phyloP scores from a whole-genome alignment of 163 green algal species.

The Smithsoniella earleae region DNA sequence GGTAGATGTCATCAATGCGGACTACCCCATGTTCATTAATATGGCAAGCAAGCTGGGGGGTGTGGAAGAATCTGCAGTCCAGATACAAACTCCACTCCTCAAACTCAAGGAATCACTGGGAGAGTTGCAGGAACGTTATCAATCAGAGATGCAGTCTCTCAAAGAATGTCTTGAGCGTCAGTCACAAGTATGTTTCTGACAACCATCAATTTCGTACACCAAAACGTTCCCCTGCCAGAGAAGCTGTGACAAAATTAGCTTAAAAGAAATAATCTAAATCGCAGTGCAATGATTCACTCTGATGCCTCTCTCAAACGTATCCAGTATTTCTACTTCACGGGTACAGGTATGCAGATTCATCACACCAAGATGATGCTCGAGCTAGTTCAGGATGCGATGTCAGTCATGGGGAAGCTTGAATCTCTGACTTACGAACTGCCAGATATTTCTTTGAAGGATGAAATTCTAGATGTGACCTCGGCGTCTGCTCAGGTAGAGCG shows the following conservation, averaged over 20 bases:
- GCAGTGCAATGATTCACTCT: no score
- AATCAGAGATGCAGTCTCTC: background rate
- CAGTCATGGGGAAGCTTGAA: conserved; percentile 24
- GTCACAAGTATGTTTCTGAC: no score
- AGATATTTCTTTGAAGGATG: background rate
- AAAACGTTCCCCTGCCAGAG: no score
- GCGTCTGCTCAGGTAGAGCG: conserved; percentile 7
- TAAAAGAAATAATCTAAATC: no score
- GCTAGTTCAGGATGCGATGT: conserved; percentile 16
- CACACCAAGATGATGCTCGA: conserved; percentile 22
- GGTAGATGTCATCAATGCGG: conserved; percentile 30
- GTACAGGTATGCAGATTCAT: conserved; percentile 15
- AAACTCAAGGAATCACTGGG: conserved; percentile 17
- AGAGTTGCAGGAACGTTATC: conserved; percentile 16
- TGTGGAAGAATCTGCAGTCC: conserved; percentile 10
- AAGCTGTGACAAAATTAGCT: no score
- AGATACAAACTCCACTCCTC: conserved; percentile 18
- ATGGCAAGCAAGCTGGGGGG: conserved; percentile 7
- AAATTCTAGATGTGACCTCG: background rate
- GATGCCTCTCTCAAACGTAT: no score
- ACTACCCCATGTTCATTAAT: conserved; percentile 25
- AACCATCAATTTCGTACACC: no score
- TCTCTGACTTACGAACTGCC: conserved; percentile 11
- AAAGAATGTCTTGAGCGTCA: conserved; percentile 18
- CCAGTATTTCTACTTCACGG: no score